Percentiles rank a stretch among this genome's conserved stretches.
Evolutionary conservation across 495 filamentous ascomycete genomes (phyloP).

Genomic region (Cercophora newfieldiana): DNA sequence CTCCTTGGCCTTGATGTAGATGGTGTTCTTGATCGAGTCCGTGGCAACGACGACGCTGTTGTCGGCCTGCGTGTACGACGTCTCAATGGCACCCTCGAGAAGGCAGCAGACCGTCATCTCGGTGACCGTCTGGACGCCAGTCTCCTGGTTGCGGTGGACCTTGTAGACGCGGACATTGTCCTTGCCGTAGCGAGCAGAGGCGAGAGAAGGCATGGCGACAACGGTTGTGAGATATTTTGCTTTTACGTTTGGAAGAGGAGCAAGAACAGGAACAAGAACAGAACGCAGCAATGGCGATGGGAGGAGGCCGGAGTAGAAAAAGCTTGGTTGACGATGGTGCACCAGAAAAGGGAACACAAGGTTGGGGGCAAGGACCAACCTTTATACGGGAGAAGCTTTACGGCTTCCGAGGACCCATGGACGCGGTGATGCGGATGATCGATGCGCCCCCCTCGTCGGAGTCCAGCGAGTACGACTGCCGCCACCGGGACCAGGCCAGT

Average conservation of each 20-base stretch:
- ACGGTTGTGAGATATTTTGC: neutral
- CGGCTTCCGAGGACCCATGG: neutral
- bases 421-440: neutral
- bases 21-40: conserved; percentile 97
- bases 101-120: conserved; percentile 94
- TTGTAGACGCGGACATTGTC: conserved; percentile 99
- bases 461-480: neutral
- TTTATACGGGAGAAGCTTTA: neutral
- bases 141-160: conserved; percentile 74
- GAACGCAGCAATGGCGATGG: neutral
- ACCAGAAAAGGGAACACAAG: neutral
- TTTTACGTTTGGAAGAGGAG: neutral
- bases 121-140: conserved; percentile 76
- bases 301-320: neutral
- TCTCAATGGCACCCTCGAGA: conserved; percentile 86
- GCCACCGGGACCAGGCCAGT: conserved; percentile 15
- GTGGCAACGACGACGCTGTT: conserved; percentile 95
- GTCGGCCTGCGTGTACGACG: conserved; percentile 91
- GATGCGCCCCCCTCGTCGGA: neutral
- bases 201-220: conserved; percentile 57
- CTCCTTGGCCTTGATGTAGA: conserved; percentile 91
- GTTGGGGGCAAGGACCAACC: neutral
- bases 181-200: conserved; percentile 85
- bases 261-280: neutral
- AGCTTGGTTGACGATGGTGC: neutral